Evolutionary conservation across 148 eudicot genomes (phyloP).

Genomic region (Silene uniflora): DNA sequence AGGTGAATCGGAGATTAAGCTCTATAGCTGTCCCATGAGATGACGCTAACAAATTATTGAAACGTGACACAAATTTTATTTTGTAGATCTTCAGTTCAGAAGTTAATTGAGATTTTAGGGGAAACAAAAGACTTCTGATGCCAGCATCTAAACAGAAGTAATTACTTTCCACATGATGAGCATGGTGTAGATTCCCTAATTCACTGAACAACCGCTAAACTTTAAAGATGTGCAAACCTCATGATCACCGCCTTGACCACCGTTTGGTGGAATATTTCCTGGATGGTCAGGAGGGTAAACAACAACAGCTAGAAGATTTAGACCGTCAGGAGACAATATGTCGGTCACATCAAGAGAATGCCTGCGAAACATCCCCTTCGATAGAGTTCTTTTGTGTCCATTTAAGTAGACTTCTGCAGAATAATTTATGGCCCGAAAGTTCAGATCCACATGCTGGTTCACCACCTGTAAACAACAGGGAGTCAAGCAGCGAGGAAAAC

Average conservation of each 20-base stretch:
- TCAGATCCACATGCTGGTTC: conserved; percentile 77
- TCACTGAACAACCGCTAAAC: background rate
- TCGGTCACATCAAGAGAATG: conserved; percentile 82
- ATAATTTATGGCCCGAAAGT: conserved; percentile 89
- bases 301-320: conserved; percentile 83
- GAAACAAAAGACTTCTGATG: background rate
- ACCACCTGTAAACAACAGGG: conserved; percentile 38
- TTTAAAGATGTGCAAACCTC: conserved; percentile 45
- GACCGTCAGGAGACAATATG: conserved; percentile 60
- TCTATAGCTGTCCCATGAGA: background rate
- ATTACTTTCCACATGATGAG: background rate
- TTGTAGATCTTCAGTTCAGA: background rate
- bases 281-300: conserved; percentile 99
- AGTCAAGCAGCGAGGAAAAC: background rate
- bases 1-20: background rate
- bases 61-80: background rate
- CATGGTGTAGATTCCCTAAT: conserved; percentile 1
- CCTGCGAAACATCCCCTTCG: conserved; percentile 96
- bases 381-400: conserved; percentile 74
- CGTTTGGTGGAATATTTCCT: conserved; percentile 74
- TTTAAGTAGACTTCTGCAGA: conserved; percentile 88
- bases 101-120: background rate
- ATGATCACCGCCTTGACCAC: conserved; percentile 99
- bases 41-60: too few relatives aligned
- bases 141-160: background rate